A percentile compares a stretch with the other conserved stretches of the same genome.
These are phyloP conservation scores for Candida mattraensis DNA, from an alignment of 805 yeast genomes.

Conservation along the genomic window DNA sequence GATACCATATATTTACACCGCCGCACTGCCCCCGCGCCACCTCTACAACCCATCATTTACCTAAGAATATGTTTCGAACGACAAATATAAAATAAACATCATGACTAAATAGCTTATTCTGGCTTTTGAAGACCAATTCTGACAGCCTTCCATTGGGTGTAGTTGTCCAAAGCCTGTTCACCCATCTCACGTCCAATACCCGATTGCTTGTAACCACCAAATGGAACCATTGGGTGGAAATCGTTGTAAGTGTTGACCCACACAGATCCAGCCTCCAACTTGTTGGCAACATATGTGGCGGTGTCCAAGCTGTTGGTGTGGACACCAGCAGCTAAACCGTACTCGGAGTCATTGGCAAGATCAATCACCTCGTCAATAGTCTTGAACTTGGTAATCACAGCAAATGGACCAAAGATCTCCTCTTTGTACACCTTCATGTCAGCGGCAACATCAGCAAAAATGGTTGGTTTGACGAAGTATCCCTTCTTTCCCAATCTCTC, in stretches of 20 bases:
- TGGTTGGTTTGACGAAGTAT: constrained; percentile 70
- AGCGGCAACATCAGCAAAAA: constrained; percentile 66
- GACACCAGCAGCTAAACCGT: constrained; percentile 81
- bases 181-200: constrained; percentile 92
- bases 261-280: constrained; percentile 71
- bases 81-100: not conserved
- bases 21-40: not conserved
- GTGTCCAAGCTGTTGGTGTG: constrained; percentile 64
- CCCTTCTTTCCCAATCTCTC: constrained; percentile 63
- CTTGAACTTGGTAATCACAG: constrained; percentile 65
- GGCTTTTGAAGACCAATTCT: constrained; percentile 43
- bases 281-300: constrained; percentile 62
- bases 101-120: constrained; percentile 12
- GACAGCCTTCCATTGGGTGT: constrained; percentile 74
- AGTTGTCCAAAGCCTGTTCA: constrained; percentile 69
- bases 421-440: constrained; percentile 64
- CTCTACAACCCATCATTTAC: not conserved
- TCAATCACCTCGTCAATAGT: constrained; percentile 65
- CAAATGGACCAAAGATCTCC: constrained; percentile 82
- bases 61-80: too few relatives aligned
- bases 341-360: constrained; percentile 68
- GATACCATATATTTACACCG: too few relatives aligned
- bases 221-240: constrained; percentile 73
- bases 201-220: constrained; percentile 78
- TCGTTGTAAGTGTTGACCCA: constrained; percentile 83